Percentiles rank a stretch among this genome's conserved stretches.
Conservation (phyloP, 768 basidiomycete species). For the Amanita pseudoporphyria region DNA sequence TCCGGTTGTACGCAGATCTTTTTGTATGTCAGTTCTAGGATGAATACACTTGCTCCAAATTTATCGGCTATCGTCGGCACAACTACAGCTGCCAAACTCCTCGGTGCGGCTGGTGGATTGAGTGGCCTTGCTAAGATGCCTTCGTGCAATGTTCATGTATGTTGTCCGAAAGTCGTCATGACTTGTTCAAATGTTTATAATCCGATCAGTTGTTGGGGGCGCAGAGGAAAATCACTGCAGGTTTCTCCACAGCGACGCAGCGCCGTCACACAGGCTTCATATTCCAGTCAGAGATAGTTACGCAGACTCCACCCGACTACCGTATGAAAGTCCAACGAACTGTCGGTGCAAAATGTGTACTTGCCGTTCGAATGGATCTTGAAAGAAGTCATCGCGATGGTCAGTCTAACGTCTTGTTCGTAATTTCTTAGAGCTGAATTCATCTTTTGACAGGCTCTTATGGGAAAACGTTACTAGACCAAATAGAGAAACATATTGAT, state of each 20-base stretch:
- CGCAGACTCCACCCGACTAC: slow-evolving; percentile 80
- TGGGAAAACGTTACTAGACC: slow-evolving; percentile 70
- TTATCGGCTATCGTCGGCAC: slow-evolving; percentile 98
- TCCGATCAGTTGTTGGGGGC: slow-evolving; percentile 76
- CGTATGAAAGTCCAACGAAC: slow-evolving; percentile 89
- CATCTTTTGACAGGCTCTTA: slow-evolving; percentile 46
- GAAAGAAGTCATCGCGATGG: slow-evolving; percentile 78
- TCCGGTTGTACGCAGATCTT: slow-evolving; percentile 58
- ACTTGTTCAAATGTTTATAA: neutral
- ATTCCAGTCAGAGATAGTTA: slow-evolving; percentile 86
- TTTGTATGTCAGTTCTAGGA: slow-evolving; percentile 98
- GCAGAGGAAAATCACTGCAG: slow-evolving; percentile 84
- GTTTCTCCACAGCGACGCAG: slow-evolving; percentile 83
- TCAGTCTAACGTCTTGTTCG: slow-evolving; percentile 20
- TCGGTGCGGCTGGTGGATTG: slow-evolving; percentile 95
- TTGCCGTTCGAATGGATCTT: slow-evolving; percentile 93
- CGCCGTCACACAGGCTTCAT: slow-evolving; percentile 94
- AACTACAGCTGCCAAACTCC: slow-evolving; percentile 94
- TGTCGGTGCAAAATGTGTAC: slow-evolving; percentile 82
- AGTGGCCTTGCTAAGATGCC: slow-evolving; percentile 90
- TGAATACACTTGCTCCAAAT: slow-evolving; percentile 97
- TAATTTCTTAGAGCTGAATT: neutral
- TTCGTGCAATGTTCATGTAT: slow-evolving; percentile 86
- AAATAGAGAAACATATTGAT: slow-evolving; percentile 91
- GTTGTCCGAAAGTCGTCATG: slow-evolving; percentile 17